Conservation (phyloP, 1,284 basidiomycete species). For the Inonotus obliquus region DNA sequence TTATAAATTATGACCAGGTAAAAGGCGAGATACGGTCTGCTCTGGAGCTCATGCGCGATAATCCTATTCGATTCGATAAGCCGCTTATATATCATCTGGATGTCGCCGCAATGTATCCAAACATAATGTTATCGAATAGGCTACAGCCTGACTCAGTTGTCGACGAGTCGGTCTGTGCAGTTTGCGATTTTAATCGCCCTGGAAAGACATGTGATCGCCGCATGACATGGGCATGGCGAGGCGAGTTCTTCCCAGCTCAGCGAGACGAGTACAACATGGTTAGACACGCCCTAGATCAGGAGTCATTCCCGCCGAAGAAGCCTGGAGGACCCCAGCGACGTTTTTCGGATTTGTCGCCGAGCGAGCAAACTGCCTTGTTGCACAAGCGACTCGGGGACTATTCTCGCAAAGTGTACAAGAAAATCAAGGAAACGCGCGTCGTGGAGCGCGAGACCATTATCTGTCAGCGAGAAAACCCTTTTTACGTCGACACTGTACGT, state of each 20-base stretch:
- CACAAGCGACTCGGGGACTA: conserved; percentile 99
- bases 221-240: conserved; percentile 98
- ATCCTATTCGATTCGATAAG: conserved; percentile 83
- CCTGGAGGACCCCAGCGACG: conserved; percentile 72
- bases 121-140: conserved; percentile 99
- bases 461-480: conserved; percentile 97
- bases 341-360: conserved; percentile 81
- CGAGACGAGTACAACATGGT: conserved; percentile 99
- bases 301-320: conserved; percentile 83
- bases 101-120: conserved; percentile 99
- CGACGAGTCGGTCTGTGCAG: conserved; percentile 94
- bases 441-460: conserved; percentile 94
- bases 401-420: conserved; percentile 97
- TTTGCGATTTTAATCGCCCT: conserved; percentile 97
- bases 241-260: conserved; percentile 97
- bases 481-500: conserved; percentile 98
- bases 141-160: conserved; percentile 98
- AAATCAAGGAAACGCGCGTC: conserved; percentile 98
- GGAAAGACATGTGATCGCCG: conserved; percentile 94
- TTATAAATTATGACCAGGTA: conserved; percentile 96
- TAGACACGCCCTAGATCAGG: conserved; percentile 92
- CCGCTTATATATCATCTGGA: conserved; percentile 99
- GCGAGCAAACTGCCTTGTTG: conserved; percentile 88
- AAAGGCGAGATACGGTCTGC: conserved; percentile 74
- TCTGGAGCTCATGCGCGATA: conserved; percentile 89